Evolutionary conservation across 1,284 basidiomycete species (phyloP), one percentile per base, ranked within the genome.

Genomic region (Agroathelia rolfsii): DNA sequence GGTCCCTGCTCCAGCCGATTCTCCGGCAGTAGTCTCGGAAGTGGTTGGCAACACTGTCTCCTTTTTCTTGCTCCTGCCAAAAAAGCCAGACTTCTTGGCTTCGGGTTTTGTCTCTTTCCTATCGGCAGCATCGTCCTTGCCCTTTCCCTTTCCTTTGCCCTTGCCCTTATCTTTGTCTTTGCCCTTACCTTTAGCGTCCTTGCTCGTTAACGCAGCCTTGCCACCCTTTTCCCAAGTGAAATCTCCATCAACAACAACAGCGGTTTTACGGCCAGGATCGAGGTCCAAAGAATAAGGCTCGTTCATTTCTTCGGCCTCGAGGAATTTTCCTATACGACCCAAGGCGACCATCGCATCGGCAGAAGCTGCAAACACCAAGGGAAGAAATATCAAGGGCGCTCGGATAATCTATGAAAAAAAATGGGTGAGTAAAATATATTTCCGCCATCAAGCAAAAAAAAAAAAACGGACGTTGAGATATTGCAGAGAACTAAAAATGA

Each of bases 401-500:
- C 72, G 68, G 43, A 77, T 69, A 41, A 75, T 68, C 72, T 76
- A 40, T 18, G 19, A 11, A 30, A 16, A 27, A 33, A 25, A 9
- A 17, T 28, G 17, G 19, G 13, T 23, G 14, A 30, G 25, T 10
- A n/a, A n/a, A n/a, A n/a, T n/a, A n/a, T n/a, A n/a, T n/a, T 24
- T 19, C 11, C 17, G 12, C 15, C 28, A 16, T n/a, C 17, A 30
- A 16, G 15, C 11, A 21, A 11, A 31, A 15, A 9, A 9, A 24
- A n/a, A 30, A 15, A 26, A 10, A 49, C 72, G 41, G 35, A 86
- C 72, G 46, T 81, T 79, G 65, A 88, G 85, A 38, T 80, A 64
- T 40, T 82, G 75, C 9, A 90, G 54, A 8, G 76, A 74, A 11
- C 71, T 69, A 55, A 89, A 89, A 40, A 88, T 78, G 43, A 69